Percentiles rank a stretch among this genome's conserved stretches.
Evolutionary conservation across 2,329 filamentous ascomycete species (phyloP).

Genomic region (Paracorniculantispora psalliotae): DNA sequence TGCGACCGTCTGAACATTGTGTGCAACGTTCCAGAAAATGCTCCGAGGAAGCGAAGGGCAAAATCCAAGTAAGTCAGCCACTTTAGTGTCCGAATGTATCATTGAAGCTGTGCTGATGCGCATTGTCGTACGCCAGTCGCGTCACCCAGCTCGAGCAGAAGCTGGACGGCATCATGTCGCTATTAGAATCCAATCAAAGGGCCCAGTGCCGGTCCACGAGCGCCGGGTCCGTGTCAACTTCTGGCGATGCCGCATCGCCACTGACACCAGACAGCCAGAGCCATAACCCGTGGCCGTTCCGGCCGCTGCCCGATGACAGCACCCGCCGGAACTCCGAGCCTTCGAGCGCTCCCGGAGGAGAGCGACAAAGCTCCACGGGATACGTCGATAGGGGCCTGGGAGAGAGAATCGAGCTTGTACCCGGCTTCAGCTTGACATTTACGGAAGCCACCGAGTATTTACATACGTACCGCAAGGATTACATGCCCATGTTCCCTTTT

Average conservation of each 20-base stretch:
- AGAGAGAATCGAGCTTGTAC: slow-evolving; percentile 19
- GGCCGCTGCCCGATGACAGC: neutral
- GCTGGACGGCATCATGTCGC: slow-evolving; percentile 26
- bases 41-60: slow-evolving; percentile 20
- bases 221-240: neutral
- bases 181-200: slow-evolving; percentile 16
- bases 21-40: slow-evolving; percentile 22
- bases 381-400: neutral
- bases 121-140: slow-evolving; percentile 16
- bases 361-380: neutral
- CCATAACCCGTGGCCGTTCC: neutral
- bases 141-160: slow-evolving; percentile 26
- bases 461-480: slow-evolving; percentile 23
- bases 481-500: slow-evolving; percentile 29
- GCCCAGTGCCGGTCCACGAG: neutral
- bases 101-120: slow-evolving; percentile 4
- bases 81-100: too few relatives aligned
- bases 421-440: slow-evolving; percentile 23
- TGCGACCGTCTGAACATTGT: slow-evolving; percentile 21
- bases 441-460: slow-evolving; percentile 26
- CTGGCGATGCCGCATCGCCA: slow-evolving; percentile 16
- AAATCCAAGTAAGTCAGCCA: slow-evolving; percentile 22
- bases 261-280: slow-evolving; percentile 6
- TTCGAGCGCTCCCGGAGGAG: neutral
- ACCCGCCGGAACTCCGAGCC: too few relatives aligned